Conservation (phyloP, 176 grass and related monocot genomes). For the Musa schizocarpa region DNA sequence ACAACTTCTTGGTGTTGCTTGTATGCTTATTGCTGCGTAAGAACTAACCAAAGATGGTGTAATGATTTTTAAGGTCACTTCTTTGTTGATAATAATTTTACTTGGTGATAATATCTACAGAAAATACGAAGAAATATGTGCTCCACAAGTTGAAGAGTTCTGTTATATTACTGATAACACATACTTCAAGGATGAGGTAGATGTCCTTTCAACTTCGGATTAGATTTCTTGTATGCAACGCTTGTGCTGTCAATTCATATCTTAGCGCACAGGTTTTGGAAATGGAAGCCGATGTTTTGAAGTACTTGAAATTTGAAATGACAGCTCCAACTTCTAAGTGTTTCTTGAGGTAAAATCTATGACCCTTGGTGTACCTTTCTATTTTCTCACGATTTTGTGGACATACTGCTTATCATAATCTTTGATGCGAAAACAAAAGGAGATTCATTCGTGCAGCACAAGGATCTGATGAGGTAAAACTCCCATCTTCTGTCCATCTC, state of each 20-base stretch:
- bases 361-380: neutral
- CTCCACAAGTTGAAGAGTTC: constrained; percentile 98
- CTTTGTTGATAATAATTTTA: constrained; percentile 1
- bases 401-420: neutral
- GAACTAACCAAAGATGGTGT: constrained; percentile 20
- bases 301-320: constrained; percentile 94
- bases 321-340: constrained; percentile 80
- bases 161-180: constrained; percentile 99
- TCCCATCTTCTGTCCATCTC: constrained; percentile 5
- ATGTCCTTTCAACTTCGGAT: neutral
- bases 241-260: constrained; percentile 4
- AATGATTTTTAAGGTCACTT: neutral
- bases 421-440: constrained; percentile 28
- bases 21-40: constrained; percentile 97
- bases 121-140: constrained; percentile 98
- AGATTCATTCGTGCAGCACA: constrained; percentile 83
- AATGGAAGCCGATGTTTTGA: constrained; percentile 86
- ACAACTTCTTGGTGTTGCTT: constrained; percentile 95
- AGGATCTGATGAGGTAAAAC: constrained; percentile 58
- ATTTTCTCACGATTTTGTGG: neutral
- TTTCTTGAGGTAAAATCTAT: constrained; percentile 59
- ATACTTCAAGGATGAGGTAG: constrained; percentile 95
- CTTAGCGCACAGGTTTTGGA: constrained; percentile 47
- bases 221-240: neutral
- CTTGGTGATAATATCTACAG: constrained; percentile 30